Percentiles rank a stretch among this genome's conserved stretches.
These are phyloP conservation scores for Musa itinerans DNA, from an alignment of 176 grass and related monocot species.

Conservation along the genomic window DNA sequence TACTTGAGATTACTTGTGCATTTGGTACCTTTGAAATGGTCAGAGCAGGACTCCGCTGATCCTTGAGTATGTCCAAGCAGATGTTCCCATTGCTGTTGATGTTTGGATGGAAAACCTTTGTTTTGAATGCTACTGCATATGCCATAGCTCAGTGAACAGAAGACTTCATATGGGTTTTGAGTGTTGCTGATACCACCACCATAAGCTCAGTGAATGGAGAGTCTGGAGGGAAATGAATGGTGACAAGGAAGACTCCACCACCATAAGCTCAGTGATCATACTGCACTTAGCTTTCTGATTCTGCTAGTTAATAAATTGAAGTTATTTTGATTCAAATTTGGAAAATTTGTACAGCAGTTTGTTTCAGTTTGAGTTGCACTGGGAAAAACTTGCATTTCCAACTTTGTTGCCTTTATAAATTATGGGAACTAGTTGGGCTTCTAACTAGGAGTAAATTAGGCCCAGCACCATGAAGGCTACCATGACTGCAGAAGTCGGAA, in stretches of 20 bases:
- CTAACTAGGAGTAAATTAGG: no score
- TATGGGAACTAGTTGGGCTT: not conserved
- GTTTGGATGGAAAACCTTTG: constrained; percentile 18
- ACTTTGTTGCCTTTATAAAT: not conserved
- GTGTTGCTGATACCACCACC: not conserved
- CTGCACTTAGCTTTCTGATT: not conserved
- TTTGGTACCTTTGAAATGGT: constrained; percentile 10
- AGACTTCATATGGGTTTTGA: not conserved
- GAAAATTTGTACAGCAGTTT: not conserved
- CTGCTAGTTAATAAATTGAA: not conserved
- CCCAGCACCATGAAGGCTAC: no score
- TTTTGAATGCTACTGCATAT: constrained; percentile 9
- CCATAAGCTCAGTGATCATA: not conserved
- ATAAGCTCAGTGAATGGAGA: no score
- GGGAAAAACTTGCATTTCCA: not conserved
- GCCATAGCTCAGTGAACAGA: no score
- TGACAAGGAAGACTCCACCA: constrained; percentile 16
- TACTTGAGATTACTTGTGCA: not conserved
- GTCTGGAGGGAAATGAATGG: constrained; percentile 11
- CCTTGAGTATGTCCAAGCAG: constrained; percentile 15
- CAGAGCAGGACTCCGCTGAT: constrained; percentile 7
- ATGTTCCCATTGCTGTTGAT: constrained; percentile 13
- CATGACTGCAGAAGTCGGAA: no score
- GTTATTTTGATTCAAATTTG: not conserved
- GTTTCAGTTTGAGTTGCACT: not conserved